phyloP scores from a whole-genome alignment of 75 land plant genomes.

The Ceratopteris richardii region DNA sequence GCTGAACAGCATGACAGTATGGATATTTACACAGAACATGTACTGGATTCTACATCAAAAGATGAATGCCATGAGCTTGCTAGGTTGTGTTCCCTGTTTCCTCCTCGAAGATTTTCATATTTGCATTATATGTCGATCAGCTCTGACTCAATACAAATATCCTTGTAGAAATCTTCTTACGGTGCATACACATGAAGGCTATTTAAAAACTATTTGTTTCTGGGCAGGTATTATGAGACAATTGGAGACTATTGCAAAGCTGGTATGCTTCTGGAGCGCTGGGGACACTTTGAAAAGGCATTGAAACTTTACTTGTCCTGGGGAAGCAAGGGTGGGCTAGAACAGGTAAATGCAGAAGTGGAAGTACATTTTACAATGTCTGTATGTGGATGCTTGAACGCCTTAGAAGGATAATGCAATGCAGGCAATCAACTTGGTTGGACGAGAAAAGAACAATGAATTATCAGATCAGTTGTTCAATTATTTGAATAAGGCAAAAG shows the following conservation, averaged over 20 bases:
- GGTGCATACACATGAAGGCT: neutral
- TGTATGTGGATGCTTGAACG: too few species aligned
- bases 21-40: conserved; percentile 22
- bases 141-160: too few species aligned
- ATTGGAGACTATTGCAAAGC: conserved; percentile 22
- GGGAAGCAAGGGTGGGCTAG: conserved; percentile 23
- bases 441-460: conserved; percentile 9
- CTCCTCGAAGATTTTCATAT: too few species aligned
- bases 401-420: neutral
- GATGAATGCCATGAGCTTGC: conserved; percentile 23
- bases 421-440: conserved; percentile 33
- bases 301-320: conserved; percentile 13
- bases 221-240: conserved; percentile 33
- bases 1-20: conserved; percentile 30
- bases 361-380: neutral
- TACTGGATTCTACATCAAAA: conserved; percentile 22
- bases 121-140: too few species aligned
- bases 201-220: too few species aligned
- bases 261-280: conserved; percentile 13
- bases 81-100: conserved; percentile 12
- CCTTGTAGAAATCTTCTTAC: neutral
- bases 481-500: conserved; percentile 16
- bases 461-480: conserved; percentile 19
- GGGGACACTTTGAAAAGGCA: conserved; percentile 24
- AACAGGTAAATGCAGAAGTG: conserved; percentile 27